Evolutionary conservation across 2,329 filamentous ascomycete species (phyloP).

Genomic region (Verticillium longisporum): DNA sequence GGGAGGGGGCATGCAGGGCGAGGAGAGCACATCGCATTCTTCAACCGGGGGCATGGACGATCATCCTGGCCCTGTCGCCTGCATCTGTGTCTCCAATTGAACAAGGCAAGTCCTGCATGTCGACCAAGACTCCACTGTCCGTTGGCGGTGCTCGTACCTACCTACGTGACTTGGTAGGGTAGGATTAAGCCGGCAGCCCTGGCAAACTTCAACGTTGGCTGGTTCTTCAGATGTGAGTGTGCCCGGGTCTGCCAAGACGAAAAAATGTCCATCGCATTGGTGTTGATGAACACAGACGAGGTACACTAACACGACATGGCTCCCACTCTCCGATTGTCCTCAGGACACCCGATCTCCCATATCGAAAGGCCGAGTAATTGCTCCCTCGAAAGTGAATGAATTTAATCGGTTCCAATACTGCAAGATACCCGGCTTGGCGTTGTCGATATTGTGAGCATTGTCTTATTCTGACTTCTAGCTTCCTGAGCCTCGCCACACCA

Average conservation of each 20-base stretch:
- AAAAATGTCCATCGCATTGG: too few species aligned
- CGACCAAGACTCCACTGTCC: not conserved
- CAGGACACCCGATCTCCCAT: too few species aligned
- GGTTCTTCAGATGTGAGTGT: not conserved
- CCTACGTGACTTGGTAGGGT: not conserved
- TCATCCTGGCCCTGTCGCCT: not conserved
- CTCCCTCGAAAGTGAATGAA: too few species aligned
- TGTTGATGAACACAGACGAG: too few species aligned
- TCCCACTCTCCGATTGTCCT: too few species aligned
- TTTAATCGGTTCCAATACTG: too few species aligned
- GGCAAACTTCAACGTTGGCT: not conserved
- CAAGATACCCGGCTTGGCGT: too few species aligned
- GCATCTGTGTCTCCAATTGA: not conserved
- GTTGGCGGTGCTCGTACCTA: not conserved
- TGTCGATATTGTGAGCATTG: too few species aligned
- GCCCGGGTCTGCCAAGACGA: too few species aligned
- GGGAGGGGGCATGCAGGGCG: not conserved
- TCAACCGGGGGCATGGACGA: not conserved
- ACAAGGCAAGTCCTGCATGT: not conserved
- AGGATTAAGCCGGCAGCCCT: not conserved
- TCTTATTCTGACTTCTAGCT: not conserved
- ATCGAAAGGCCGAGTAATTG: too few species aligned
- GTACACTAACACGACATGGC: too few species aligned
- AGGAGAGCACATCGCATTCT: not conserved
- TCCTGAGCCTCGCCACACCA: not conserved